Percentiles rank a stretch among this genome's conserved stretches.
These are phyloP conservation scores for Cercospora janseana DNA, from an alignment of 2,329 filamentous ascomycete genomes.

Conservation along the genomic window DNA sequence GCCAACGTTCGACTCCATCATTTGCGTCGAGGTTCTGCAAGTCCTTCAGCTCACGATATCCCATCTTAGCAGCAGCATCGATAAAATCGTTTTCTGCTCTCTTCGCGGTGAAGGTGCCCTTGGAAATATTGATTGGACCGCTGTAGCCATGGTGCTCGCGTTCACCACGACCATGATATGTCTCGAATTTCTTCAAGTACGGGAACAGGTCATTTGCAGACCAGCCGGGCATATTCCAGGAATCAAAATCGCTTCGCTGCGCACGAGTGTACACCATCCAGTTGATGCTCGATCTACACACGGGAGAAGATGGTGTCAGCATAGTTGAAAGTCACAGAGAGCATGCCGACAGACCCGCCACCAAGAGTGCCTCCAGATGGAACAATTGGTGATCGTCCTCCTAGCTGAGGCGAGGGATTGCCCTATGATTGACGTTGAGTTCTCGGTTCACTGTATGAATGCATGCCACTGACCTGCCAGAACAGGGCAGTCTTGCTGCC, in stretches of 20 bases:
- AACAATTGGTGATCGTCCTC: constrained; percentile 46
- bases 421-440: constrained; percentile 34
- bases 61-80: constrained; percentile 48
- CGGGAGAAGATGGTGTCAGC: not conserved
- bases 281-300: constrained; percentile 36
- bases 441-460: not conserved
- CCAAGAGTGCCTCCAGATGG: constrained; percentile 55
- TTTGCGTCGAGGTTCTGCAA: constrained; percentile 52
- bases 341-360: constrained; percentile 48
- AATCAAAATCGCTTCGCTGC: constrained; percentile 51
- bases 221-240: constrained; percentile 56
- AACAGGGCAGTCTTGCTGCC: constrained; percentile 52
- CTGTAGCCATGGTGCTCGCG: constrained; percentile 51
- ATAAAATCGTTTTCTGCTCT: constrained; percentile 52
- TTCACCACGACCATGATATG: constrained; percentile 47
- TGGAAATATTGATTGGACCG: constrained; percentile 57
- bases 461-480: constrained; percentile 37
- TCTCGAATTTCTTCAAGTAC: constrained; percentile 51
- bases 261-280: constrained; percentile 47
- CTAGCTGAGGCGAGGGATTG: constrained; percentile 47
- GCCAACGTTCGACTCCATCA: constrained; percentile 46
- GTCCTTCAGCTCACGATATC: constrained; percentile 55
- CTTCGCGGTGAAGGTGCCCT: constrained; percentile 46
- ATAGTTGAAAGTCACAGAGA: not conserved
- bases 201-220: constrained; percentile 52